Base-by-base conservation (phyloP, 2,329 filamentous ascomycete genomes). In the Stachybotrys echinatus region DNA sequence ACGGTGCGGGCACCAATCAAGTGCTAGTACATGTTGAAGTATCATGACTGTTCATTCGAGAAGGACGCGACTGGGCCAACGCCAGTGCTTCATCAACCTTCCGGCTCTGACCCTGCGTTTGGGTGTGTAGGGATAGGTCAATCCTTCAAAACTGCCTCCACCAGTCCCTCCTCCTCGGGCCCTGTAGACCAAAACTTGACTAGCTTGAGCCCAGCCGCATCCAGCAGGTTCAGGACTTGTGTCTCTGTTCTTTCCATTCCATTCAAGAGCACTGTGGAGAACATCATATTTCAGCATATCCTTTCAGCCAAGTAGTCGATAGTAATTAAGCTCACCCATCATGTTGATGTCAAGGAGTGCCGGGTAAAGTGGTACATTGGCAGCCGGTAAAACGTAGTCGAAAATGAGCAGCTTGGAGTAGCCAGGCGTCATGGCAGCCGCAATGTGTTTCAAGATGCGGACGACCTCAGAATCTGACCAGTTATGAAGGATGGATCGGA, bases 401-500 rank as follows among this genome's bases (percentile, higher is more conserved):
- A 62, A 60, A 23, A 70, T 62, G 6, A 70, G 54, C 10, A 70
- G 45, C 52, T 55, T 61, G 52, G 59, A 64, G 50, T 69, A 67
- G 0, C 65, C 64, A 0, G 62, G 63, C 47, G 53, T 64, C 65
- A 70, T 67, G 6, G 58, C 57, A 2, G 45, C 52, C 5, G 18
- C 19, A 3, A 59, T 18, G 1, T 17, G 43, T 2, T 23, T 10
- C 4, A 67, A 51, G 31, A 74, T 71, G 14, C 51, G 53, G 7
- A 56, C 47, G 2, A 61, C 57, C 14, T 69, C 59, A 8, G 60
- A 60, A 43, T 76, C 69, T 0, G 72, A 64, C 72, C 72, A 76
- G 57, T 77, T 70, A 52, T 77, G 74, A 6, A 79, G 56, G 34
- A 76, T 73, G 12, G 40, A 50, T 19, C 53, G 54, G 45, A 54